Base-by-base conservation (phyloP, 345 rosid genomes). In the Clausena lansium region DNA sequence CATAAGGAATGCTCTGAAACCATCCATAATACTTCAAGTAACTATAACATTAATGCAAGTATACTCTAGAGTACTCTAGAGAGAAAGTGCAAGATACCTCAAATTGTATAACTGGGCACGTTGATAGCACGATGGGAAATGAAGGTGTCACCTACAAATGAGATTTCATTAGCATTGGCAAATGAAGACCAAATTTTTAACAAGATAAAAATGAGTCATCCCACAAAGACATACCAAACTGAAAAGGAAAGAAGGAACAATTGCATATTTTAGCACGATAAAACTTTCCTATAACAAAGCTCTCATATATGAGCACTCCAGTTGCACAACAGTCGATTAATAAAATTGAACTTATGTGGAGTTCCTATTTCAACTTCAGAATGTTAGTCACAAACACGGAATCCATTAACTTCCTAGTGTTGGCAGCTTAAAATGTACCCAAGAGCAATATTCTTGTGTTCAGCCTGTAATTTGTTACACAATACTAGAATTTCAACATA, bases 111-210 rank as follows among this genome's bases (percentile, higher is more conserved):
- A 86, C 84, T 1, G 97, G 98, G 84, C 92, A 85, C 41, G 90
- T 75, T 54, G 91, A 90, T 78, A 94, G 79, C 71, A 87, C 87
- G 39, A 85, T 78, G 13, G 97, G 98, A 81, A 86, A 92, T 61
- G 91, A 81, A 65, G 97, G 98, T 9, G 97, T 90, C 67, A 92
- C 98, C 98, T 92, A 78, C 70, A 89, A 77, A 77, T 77, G 70
- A 83, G 78, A 82, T 80, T 78, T 17, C 36, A 80, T 82, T 54
- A 85, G 62, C 76, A 76, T 38, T 54, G 50, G 24, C 27, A 58
- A 57, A 9, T 50, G 55, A 45, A 75, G 38, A 65, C 60, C 60
- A 71, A 57, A 61, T 30, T 33, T 50, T 6, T 7, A 36, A 33
- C 22, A 47, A 22, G 36, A 30, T 5, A 19, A 39, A 27, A 74